Base-by-base conservation (phyloP, 352 stramenopile genomes). In the Albugo laibachii region DNA sequence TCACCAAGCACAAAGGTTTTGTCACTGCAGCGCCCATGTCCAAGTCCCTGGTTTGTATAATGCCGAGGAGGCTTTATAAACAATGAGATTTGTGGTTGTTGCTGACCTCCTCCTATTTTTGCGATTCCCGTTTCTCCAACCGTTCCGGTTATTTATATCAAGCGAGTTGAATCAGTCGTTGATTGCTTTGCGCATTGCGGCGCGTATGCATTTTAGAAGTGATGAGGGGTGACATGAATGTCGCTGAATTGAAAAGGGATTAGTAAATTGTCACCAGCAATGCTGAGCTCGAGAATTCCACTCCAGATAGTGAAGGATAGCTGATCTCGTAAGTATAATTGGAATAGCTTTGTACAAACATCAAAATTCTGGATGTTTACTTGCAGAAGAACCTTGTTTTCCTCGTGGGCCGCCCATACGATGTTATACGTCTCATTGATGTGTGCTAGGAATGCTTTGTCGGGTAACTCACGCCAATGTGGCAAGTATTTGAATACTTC, bases 241-340 rank as follows among this genome's bases (percentile, higher is more conserved):
- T 74, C 61, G 16, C 54, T 58, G 35, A 75, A 64, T 13, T 66
- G 66, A 49, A 89, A 89, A 6, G 71, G 73, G 31, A 89, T 76
- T 19, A 56, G 72, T 37, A 89, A 67, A 57, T 83, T 83, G 19
- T 67, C 71, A 15, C 54, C 74, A 16, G 62, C 71, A 1, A 58
- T 67, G 18, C 63, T 66, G 48, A 89, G 61, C 13, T 49, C 61
- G 44, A 86, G 75, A 43, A 45, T 49, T 12, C 76, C 76, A 36
- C 66, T 62, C 35, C 70, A 54, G 20, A 89, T 73, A 49, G 80
- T 62, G 52, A 89, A 86, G 5, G 57, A 54, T 24, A 89, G 59
- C 37, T 66, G 42, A 53, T 89, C 60, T 27, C 70, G 57, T 14
- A 86, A 45, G 46, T 83, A 86, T 21, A 83, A 56, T 11, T 58